These are phyloP conservation scores for Adiantum capillusveneris DNA, from an alignment of 75 land plant species.

Conservation along the genomic window DNA sequence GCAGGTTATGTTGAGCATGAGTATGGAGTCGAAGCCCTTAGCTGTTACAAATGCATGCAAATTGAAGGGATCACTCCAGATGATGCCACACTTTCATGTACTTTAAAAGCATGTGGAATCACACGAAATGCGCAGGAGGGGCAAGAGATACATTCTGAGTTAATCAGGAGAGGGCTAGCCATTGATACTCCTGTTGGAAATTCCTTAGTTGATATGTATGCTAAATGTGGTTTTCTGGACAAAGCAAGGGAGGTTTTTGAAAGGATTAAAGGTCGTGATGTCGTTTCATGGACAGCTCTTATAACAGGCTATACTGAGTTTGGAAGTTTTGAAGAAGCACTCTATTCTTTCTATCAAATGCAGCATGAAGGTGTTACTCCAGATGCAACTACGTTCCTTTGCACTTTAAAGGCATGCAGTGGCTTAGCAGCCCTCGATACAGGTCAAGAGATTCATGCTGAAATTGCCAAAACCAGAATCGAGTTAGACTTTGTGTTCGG, in stretches of 20 bases:
- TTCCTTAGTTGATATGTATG: slow-evolving; percentile 7
- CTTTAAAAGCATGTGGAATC: slow-evolving; percentile 4
- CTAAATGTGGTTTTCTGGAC: slow-evolving; percentile 28
- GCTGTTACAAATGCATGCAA: neutral
- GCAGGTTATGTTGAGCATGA: slow-evolving; percentile 1
- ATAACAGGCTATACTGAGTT: slow-evolving; percentile 15
- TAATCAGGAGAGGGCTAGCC: neutral
- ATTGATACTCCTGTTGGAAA: neutral
- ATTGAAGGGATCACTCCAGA: neutral
- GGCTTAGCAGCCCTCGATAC: slow-evolving; percentile 2
- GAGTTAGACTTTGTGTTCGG: neutral
- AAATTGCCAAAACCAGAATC: neutral
- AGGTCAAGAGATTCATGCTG: slow-evolving; percentile 2
- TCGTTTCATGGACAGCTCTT: neutral
- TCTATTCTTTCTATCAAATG: neutral
- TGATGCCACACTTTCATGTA: neutral
- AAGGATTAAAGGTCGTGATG: neutral
- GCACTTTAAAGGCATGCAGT: slow-evolving; percentile 3
- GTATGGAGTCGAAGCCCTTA: neutral
- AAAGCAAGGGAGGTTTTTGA: slow-evolving; percentile 14
- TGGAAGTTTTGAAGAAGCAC: neutral
- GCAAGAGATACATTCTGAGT: neutral
- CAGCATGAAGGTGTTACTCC: neutral
- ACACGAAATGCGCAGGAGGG: neutral
- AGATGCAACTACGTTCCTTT: neutral